A percentile compares a stretch with the other conserved stretches of the same genome.
phyloP scores from a whole-genome alignment of 306 rosid species.

The Fragaria ananassa region DNA sequence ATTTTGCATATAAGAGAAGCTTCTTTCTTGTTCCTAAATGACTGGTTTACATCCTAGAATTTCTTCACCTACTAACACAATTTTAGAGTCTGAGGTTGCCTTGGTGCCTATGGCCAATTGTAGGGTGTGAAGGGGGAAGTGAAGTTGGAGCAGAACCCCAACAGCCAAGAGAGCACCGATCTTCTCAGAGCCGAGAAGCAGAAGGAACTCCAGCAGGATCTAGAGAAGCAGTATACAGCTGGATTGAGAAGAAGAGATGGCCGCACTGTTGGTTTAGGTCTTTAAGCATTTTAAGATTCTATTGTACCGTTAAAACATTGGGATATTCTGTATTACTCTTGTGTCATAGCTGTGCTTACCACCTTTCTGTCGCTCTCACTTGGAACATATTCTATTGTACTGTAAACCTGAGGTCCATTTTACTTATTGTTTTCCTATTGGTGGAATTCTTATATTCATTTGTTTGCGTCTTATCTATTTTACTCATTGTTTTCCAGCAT shows the following conservation, averaged over 20 bases:
- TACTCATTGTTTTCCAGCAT: background rate
- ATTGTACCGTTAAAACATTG: background rate
- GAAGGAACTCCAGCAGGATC: conserved; percentile 87
- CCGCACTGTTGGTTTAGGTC: conserved; percentile 97
- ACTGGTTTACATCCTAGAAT: conserved; percentile 35
- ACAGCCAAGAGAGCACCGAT: conserved; percentile 43
- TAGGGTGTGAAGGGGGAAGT: conserved; percentile 89
- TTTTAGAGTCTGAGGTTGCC: conserved; percentile 99
- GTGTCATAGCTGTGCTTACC: conserved; percentile 15
- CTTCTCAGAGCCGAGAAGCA: conserved; percentile 62
- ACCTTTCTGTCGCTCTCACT: background rate
- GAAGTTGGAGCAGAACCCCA: conserved; percentile 51
- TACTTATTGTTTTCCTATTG: background rate
- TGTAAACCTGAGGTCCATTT: background rate
- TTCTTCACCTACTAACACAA: conserved; percentile 80
- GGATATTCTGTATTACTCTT: conserved; percentile 8
- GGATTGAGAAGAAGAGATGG: conserved; percentile 97
- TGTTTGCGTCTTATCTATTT: background rate
- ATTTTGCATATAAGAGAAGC: conserved; percentile 17
- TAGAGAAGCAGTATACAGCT: conserved; percentile 95
- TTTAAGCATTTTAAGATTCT: conserved; percentile 36
- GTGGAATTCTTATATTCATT: background rate
- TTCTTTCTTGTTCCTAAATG: conserved; percentile 38
- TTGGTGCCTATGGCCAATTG: conserved; percentile 99
- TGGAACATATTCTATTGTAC: background rate